These are phyloP conservation scores for Leucaena leucocephala DNA, from an alignment of 306 rosid genomes.

Conservation along the genomic window DNA sequence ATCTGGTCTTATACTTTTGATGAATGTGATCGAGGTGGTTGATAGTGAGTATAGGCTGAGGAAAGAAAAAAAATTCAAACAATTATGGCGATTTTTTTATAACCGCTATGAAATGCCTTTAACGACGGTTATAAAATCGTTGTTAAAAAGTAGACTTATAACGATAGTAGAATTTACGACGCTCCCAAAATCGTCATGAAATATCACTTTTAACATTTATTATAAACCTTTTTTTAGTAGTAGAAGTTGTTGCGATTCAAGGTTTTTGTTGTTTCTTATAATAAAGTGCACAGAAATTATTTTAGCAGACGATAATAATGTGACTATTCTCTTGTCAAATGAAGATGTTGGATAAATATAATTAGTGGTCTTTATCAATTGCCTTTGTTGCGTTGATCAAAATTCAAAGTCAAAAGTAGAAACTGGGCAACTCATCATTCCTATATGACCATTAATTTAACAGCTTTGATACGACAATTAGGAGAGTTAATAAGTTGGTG, in stretches of 20 bases:
- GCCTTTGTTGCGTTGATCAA: background rate
- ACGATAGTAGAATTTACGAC: no score
- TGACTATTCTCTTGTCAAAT: background rate
- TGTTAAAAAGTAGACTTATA: no score
- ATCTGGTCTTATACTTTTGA: no score
- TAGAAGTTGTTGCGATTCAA: background rate
- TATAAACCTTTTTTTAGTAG: no score
- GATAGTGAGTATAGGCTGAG: no score
- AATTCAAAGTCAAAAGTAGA: conserved; percentile 10
- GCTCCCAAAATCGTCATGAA: no score
- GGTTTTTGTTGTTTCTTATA: background rate
- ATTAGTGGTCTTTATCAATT: background rate
- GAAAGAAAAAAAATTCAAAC: no score
- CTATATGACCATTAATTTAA: background rate
- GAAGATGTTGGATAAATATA: background rate
- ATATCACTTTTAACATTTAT: no score
- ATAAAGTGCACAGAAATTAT: background rate
- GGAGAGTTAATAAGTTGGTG: background rate
- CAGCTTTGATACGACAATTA: background rate
- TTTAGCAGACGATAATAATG: background rate
- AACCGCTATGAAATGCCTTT: no score
- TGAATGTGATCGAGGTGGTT: no score
- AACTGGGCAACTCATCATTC: background rate
- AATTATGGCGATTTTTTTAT: no score
- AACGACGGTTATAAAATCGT: no score